Evolutionary conservation across 2,329 filamentous ascomycete species (phyloP).

Genomic region (Alternaria longipes): DNA sequence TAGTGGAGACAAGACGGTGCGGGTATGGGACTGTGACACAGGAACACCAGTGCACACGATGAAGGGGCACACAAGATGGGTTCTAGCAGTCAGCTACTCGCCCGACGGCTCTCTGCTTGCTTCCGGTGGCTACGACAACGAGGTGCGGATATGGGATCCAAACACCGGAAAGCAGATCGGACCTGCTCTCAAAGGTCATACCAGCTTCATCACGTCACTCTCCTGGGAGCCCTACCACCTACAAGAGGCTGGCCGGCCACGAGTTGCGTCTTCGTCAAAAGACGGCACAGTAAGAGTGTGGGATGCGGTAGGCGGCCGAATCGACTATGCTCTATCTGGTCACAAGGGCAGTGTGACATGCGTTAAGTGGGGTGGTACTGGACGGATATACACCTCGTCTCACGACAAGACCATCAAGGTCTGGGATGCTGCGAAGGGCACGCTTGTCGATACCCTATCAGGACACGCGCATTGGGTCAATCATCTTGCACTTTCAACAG

Average conservation of each 20-base stretch:
- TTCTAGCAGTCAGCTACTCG: conserved; percentile 85
- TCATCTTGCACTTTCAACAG: conserved; percentile 90
- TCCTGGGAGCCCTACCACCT: conserved; percentile 95
- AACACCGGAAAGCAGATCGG: conserved; percentile 79
- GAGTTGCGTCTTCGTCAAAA: conserved; percentile 87
- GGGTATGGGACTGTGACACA: conserved; percentile 95
- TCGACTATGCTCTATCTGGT: conserved; percentile 83
- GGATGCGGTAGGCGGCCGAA: conserved; percentile 79
- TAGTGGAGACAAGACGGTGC: conserved; percentile 87
- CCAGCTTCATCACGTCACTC: conserved; percentile 86
- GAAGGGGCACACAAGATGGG: conserved; percentile 89
- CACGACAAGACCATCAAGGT: conserved; percentile 94
- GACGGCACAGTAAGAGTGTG: conserved; percentile 89
- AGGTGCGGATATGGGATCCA: conserved; percentile 88
- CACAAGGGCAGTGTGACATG: conserved; percentile 91
- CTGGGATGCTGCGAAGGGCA: conserved; percentile 84
- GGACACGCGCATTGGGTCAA: conserved; percentile 96
- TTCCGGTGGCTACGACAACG: conserved; percentile 93
- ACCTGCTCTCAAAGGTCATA: conserved; percentile 80
- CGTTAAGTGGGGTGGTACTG: conserved; percentile 93
- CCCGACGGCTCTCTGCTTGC: conserved; percentile 83
- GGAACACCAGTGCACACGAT: conserved; percentile 88
- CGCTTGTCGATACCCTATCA: conserved; percentile 78
- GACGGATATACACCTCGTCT: conserved; percentile 64
- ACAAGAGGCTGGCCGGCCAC: conserved; percentile 75